Evolutionary conservation across 1,284 basidiomycete genomes (phyloP).

Genomic region (Microbotryum intermedium): DNA sequence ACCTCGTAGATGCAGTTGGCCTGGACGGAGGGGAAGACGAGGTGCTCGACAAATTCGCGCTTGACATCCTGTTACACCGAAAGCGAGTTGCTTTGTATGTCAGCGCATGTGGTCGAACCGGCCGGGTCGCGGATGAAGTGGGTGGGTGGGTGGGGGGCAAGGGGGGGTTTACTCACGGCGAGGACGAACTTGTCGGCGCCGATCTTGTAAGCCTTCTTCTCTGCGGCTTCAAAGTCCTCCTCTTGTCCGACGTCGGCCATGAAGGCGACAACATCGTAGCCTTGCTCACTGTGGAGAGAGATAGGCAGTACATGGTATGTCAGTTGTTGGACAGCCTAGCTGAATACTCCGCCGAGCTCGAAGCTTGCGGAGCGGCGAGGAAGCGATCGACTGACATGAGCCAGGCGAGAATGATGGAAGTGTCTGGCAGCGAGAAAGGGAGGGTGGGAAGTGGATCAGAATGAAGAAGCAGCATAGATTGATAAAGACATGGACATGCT

Average conservation of each 20-base stretch:
- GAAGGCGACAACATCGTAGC: conserved; percentile 91
- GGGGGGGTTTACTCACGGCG: conserved; percentile 48
- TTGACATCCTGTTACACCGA: conserved; percentile 65
- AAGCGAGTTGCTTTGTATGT: not conserved
- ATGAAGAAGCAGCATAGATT: not conserved
- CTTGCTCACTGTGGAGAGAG: too few species aligned
- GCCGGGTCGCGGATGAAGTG: too few species aligned
- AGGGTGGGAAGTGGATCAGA: not conserved
- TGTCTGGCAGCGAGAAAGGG: conserved; percentile 51
- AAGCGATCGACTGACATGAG: conserved; percentile 53
- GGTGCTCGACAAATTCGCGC: conserved; percentile 88
- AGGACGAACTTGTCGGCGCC: conserved; percentile 95
- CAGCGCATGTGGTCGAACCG: too few species aligned
- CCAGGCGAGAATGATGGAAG: conserved; percentile 94
- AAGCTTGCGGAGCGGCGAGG: too few species aligned
- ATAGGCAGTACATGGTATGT: too few species aligned
- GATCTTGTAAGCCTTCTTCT: conserved; percentile 80
- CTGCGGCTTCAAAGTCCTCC: conserved; percentile 95
- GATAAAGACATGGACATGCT: conserved; percentile 38
- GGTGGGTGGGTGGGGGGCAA: not conserved
- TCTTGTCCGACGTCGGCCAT: conserved; percentile 99
- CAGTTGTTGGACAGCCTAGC: too few species aligned
- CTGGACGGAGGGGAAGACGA: conserved; percentile 94
- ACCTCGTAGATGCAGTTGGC: conserved; percentile 99
- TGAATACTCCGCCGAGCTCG: too few species aligned